A percentile compares a stretch with the other conserved stretches of the same genome.
Evolutionary conservation across 2,329 filamentous ascomycete genomes (phyloP).

Genomic region (Colletotrichum brevisporum): DNA sequence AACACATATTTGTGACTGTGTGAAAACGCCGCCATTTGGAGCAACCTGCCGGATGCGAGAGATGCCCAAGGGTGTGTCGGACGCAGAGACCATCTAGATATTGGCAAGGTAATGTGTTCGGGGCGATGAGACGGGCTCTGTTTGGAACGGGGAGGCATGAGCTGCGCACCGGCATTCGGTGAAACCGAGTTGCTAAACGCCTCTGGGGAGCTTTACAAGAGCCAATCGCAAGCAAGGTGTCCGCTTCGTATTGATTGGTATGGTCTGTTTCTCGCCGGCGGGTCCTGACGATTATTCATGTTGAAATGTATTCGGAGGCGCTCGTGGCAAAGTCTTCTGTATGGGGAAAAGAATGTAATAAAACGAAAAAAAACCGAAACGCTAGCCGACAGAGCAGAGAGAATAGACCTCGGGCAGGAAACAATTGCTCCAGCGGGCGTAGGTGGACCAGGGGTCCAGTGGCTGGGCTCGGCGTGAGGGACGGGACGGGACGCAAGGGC

Average conservation of each 20-base stretch:
- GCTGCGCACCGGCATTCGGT: constrained; percentile 24
- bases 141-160: constrained; percentile 19
- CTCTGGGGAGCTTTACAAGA: neutral
- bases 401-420: no score
- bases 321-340: no score
- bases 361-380: no score
- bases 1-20: neutral
- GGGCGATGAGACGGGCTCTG: constrained; percentile 18
- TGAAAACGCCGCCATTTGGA: neutral
- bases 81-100: neutral
- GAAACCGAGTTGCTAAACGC: constrained; percentile 19
- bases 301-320: no score
- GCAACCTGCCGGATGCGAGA: neutral
- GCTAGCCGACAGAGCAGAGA: no score
- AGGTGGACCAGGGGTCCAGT: no score
- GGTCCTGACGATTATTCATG: no score
- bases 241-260: neutral
- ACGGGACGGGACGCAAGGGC: no score
- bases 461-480: no score
- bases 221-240: constrained; percentile 22
- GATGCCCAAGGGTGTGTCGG: neutral
- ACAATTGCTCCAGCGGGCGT: no score
- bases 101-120: neutral
- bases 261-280: constrained; percentile 5
- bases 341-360: no score